Evolutionary conservation across 2,329 filamentous ascomycete species (phyloP).

Genomic region (Ilyonectria sp.): DNA sequence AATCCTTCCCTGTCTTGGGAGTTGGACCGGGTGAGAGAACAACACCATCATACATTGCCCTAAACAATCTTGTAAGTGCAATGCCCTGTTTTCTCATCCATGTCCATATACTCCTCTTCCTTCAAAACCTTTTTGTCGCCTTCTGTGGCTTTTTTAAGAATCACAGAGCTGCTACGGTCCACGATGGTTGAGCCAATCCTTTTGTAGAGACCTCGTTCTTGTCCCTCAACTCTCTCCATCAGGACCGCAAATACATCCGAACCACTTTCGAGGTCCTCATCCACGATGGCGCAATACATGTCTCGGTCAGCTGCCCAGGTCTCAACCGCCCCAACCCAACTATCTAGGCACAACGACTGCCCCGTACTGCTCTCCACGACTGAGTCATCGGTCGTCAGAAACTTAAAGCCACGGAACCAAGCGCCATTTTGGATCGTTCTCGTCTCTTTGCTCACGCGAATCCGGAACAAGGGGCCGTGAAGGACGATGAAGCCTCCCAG

Average conservation of each 20-base stretch:
- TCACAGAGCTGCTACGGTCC: background rate
- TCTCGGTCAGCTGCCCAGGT: background rate
- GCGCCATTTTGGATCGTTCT: background rate
- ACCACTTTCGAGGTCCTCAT: background rate
- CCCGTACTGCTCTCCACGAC: background rate
- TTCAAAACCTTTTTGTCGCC: background rate
- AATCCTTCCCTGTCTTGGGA: too few species aligned
- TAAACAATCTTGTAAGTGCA: conserved; percentile 9
- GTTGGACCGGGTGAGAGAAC: too few species aligned
- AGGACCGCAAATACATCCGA: background rate
- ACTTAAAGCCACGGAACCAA: conserved; percentile 2
- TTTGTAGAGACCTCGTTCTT: conserved; percentile 1
- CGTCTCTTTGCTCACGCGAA: background rate
- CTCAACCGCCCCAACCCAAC: conserved; percentile 4
- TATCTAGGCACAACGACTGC: conserved; percentile 2
- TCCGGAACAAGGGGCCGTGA: background rate
- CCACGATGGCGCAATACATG: conserved; percentile 3
- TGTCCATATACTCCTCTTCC: conserved; percentile 6
- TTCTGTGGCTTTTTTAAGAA: background rate
- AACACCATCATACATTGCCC: too few species aligned
- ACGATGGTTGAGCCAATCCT: conserved; percentile 7
- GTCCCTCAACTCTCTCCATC: conserved; percentile 3
- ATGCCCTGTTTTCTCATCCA: background rate
- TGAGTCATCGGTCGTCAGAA: background rate
- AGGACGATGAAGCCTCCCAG: conserved; percentile 3